Percentiles rank a stretch among this genome's conserved stretches.
phyloP scores from a whole-genome alignment of 208 protist genomes.

The Crithidia expoeki region DNA sequence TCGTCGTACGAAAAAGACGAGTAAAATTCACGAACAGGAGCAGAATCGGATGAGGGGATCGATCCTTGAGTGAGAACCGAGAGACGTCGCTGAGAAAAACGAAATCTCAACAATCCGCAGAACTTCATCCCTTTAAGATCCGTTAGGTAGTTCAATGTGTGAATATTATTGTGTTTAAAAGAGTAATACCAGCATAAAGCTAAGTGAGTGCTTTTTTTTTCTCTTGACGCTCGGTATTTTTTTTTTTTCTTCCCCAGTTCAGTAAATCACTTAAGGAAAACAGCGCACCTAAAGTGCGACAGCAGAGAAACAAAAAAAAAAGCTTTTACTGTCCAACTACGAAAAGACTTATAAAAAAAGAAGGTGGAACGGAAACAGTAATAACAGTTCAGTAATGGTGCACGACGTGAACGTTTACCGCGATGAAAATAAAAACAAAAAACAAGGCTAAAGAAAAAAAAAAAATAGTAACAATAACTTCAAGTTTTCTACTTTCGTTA shows the following conservation, averaged over 20 bases:
- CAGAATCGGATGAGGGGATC: slow-evolving; percentile 49
- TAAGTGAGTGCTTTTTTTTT: too few relatives aligned
- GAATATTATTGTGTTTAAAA: background rate
- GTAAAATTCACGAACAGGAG: slow-evolving; percentile 78
- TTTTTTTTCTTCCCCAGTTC: too few relatives aligned
- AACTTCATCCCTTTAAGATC: slow-evolving; percentile 28
- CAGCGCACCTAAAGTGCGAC: too few relatives aligned
- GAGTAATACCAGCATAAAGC: background rate
- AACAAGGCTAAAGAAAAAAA: background rate
- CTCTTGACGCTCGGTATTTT: too few relatives aligned
- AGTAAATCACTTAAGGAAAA: too few relatives aligned
- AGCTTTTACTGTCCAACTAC: too few relatives aligned
- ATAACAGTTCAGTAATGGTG: too few relatives aligned
- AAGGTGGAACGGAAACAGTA: too few relatives aligned
- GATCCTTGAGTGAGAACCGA: slow-evolving; percentile 49
- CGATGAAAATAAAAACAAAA: slow-evolving; percentile 1
- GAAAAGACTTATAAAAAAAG: background rate
- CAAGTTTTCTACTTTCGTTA: slow-evolving; percentile 4
- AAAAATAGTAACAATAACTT: background rate
- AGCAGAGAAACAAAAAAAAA: slow-evolving; percentile 4
- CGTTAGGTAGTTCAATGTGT: background rate
- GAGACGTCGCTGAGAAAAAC: slow-evolving; percentile 20
- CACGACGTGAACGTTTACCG: background rate
- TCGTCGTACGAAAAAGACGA: slow-evolving; percentile 80
- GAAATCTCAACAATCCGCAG: slow-evolving; percentile 30